Evolutionary conservation across 257 asterid species (phyloP).

Genomic region (Nemophila menziesii): DNA sequence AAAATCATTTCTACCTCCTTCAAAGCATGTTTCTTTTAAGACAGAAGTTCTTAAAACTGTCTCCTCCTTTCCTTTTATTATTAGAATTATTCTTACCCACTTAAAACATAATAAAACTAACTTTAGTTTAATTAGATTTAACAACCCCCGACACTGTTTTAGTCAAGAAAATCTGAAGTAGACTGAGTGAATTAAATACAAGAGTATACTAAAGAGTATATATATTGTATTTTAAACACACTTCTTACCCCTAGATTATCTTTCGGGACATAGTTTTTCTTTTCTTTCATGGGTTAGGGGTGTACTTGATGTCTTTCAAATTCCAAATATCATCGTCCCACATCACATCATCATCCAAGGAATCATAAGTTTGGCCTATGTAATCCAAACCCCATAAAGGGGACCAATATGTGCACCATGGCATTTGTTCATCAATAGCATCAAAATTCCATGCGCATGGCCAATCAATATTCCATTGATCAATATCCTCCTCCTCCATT

Average conservation of each 20-base stretch:
- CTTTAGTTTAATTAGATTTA: too few species aligned
- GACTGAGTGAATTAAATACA: too few species aligned
- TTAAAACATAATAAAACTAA: too few species aligned
- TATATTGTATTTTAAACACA: too few species aligned
- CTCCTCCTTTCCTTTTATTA: neutral
- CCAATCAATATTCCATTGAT: conserved; percentile 17
- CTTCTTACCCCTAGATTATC: too few species aligned
- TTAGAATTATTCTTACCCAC: too few species aligned
- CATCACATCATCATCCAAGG: conserved; percentile 28
- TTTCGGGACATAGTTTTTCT: too few species aligned
- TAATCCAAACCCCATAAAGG: conserved; percentile 47
- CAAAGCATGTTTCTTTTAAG: neutral
- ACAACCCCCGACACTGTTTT: too few species aligned
- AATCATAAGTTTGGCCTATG: conserved; percentile 22
- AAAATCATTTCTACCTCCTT: neutral
- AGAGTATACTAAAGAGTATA: too few species aligned
- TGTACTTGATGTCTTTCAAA: conserved; percentile 16
- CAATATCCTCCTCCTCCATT: conserved; percentile 7
- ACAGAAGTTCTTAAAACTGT: too few species aligned
- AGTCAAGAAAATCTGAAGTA: too few species aligned
- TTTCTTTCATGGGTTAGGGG: conserved; percentile 10
- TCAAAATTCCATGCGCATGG: conserved; percentile 16
- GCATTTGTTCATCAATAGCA: conserved; percentile 34
- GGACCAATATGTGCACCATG: conserved; percentile 49
- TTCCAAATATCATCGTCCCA: conserved; percentile 58